phyloP scores from a whole-genome alignment of 139 green algal genomes.

The Pleodorina starrii region DNA sequence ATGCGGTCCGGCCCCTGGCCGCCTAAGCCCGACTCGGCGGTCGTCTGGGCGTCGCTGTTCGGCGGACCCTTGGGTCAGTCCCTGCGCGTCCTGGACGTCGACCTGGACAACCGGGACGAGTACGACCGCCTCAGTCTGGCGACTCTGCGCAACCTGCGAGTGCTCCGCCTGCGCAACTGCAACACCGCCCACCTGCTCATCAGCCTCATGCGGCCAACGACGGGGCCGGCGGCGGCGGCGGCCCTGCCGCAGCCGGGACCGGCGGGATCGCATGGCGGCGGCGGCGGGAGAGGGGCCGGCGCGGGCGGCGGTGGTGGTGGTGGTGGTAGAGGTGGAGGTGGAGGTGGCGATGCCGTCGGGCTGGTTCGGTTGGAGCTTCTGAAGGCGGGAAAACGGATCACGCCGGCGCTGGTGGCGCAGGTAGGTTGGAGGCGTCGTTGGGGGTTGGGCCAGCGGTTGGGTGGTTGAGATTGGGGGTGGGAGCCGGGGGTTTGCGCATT shows the following conservation, averaged over 20 bases:
- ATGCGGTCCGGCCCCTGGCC: too few species aligned
- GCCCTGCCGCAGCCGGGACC: neutral
- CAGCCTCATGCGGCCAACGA: neutral
- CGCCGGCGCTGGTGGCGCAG: slow-evolving; percentile 40
- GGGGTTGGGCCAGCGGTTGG: neutral
- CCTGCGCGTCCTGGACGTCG: slow-evolving; percentile 20
- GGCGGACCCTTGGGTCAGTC: neutral
- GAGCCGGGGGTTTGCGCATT: neutral
- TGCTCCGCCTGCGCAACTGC: slow-evolving; percentile 16
- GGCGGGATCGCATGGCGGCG: neutral
- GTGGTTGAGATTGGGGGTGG: neutral
- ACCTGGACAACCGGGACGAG: neutral
- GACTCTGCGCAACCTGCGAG: neutral
- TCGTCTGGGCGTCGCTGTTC: neutral
- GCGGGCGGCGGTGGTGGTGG: neutral
- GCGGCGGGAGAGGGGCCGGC: neutral
- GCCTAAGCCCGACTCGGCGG: too few species aligned
- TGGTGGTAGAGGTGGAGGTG: neutral
- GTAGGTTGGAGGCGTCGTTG: neutral
- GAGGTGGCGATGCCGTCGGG: neutral
- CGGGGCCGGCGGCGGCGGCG: neutral
- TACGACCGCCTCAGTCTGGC: slow-evolving; percentile 10
- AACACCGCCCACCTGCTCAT: neutral
- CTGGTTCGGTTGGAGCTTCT: slow-evolving; percentile 24
- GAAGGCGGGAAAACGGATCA: neutral